Conservation (phyloP, 1,284 basidiomycete species). For the Tetrapyrgos nigripes region DNA sequence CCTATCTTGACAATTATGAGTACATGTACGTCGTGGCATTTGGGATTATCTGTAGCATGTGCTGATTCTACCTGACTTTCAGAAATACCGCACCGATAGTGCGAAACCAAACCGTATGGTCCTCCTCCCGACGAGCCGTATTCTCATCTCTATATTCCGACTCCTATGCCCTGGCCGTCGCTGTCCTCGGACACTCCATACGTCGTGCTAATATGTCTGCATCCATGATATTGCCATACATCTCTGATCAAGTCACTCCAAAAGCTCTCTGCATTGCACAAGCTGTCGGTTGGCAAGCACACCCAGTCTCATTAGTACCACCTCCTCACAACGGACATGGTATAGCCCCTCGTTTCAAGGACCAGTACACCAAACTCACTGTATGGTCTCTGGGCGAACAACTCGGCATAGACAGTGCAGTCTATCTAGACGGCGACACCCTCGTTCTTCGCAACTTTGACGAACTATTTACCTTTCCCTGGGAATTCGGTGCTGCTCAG, state of each 20-base stretch:
- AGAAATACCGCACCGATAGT: not conserved
- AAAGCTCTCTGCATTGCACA: slow-evolving; percentile 41
- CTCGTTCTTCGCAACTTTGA: slow-evolving; percentile 43
- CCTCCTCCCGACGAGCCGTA: slow-evolving; percentile 29
- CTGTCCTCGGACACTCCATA: slow-evolving; percentile 50
- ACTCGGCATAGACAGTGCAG: slow-evolving; percentile 30
- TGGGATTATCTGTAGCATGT: not conserved
- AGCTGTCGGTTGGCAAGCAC: slow-evolving; percentile 40
- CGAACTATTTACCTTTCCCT: slow-evolving; percentile 45
- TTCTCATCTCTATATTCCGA: slow-evolving; percentile 52
- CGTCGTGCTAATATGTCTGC: slow-evolving; percentile 40
- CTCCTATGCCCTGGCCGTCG: slow-evolving; percentile 46
- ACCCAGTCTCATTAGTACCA: slow-evolving; percentile 35
- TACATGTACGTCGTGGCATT: not conserved
- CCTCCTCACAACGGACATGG: slow-evolving; percentile 38
- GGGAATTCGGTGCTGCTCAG: slow-evolving; percentile 43
- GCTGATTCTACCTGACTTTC: not conserved
- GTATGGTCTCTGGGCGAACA: slow-evolving; percentile 41
- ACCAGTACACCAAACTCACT: slow-evolving; percentile 46
- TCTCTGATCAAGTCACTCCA: slow-evolving; percentile 39
- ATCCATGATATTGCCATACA: slow-evolving; percentile 40
- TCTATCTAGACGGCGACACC: slow-evolving; percentile 46
- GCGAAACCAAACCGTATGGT: not conserved
- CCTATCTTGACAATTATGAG: not conserved
- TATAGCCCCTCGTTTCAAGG: slow-evolving; percentile 37